Percentiles rank a stretch among this genome's conserved stretches.
These are phyloP conservation scores for Saposhnikovia divaricata DNA, from an alignment of 129 eudicot genomes.

Conservation along the genomic window DNA sequence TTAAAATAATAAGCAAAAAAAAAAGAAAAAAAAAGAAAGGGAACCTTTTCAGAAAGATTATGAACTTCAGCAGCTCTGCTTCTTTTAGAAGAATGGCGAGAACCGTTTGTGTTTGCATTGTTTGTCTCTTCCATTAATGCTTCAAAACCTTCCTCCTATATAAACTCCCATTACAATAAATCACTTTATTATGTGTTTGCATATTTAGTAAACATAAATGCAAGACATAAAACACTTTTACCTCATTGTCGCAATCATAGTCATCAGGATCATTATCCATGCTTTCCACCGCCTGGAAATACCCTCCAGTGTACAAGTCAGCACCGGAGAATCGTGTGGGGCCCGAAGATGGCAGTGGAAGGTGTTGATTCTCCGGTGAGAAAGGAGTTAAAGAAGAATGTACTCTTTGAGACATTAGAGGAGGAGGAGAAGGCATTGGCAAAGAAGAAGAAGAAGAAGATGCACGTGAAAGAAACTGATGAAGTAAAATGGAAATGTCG, in stretches of 20 bases:
- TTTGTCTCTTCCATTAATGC: conserved; percentile 45
- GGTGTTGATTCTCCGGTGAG: conserved; percentile 18
- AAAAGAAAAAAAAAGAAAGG: too few species aligned
- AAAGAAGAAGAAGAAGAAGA: conserved; percentile 32
- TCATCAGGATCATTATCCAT: conserved; percentile 48
- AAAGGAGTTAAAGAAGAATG: neutral
- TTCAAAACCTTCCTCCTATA: conserved; percentile 46
- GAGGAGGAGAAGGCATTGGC: conserved; percentile 5
- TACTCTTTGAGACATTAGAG: neutral
- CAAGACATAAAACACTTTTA: neutral
- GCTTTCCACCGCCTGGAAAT: conserved; percentile 23
- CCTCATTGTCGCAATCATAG: conserved; percentile 65
- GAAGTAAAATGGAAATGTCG: conserved; percentile 60
- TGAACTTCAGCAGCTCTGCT: conserved; percentile 91
- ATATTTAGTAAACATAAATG: neutral
- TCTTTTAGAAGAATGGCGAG: conserved; percentile 61
- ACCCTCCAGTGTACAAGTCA: conserved; percentile 18
- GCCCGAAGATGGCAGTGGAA: neutral
- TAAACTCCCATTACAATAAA: neutral
- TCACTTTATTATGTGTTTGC: neutral
- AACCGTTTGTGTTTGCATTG: conserved; percentile 18
- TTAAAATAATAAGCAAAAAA: neutral
- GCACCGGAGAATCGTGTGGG: conserved; percentile 21
- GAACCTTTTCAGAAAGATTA: conserved; percentile 88
- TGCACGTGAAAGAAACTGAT: conserved; percentile 53